phyloP scores from a whole-genome alignment of 495 filamentous ascomycete species.

The Aspergillus cristatus region DNA sequence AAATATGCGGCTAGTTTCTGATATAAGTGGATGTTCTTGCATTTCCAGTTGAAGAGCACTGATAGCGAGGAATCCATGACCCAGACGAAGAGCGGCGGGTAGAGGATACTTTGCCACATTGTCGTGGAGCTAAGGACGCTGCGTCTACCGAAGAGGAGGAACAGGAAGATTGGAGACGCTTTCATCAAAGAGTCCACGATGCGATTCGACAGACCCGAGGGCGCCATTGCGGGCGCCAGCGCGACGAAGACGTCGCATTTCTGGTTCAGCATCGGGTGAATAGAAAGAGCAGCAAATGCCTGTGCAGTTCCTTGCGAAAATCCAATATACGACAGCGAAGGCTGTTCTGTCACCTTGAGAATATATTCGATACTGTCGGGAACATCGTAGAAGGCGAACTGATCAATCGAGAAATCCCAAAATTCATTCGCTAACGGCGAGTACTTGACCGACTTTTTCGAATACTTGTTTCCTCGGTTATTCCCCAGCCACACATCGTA shows the following conservation, averaged over 20 bases:
- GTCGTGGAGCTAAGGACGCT: slow-evolving; percentile 88
- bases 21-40: slow-evolving; percentile 70
- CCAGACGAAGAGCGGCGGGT: slow-evolving; percentile 87
- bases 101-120: slow-evolving; percentile 95
- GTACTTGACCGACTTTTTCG: slow-evolving; percentile 73
- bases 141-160: slow-evolving; percentile 87
- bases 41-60: slow-evolving; percentile 85
- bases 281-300: slow-evolving; percentile 89
- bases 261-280: slow-evolving; percentile 85
- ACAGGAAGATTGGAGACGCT: slow-evolving; percentile 86
- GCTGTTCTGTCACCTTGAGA: slow-evolving; percentile 68
- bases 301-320: slow-evolving; percentile 97
- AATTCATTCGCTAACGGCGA: slow-evolving; percentile 70
- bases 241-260: slow-evolving; percentile 95
- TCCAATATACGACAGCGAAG: slow-evolving; percentile 88
- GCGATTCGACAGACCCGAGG: slow-evolving; percentile 76
- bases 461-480: slow-evolving; percentile 97
- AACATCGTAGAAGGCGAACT: slow-evolving; percentile 97
- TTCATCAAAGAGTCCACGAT: slow-evolving; percentile 90
- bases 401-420: slow-evolving; percentile 96
- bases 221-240: slow-evolving; percentile 94
- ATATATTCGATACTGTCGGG: slow-evolving; percentile 91
- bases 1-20: slow-evolving; percentile 97
- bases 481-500: slow-evolving; percentile 99
- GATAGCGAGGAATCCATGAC: slow-evolving; percentile 73